A percentile compares a stretch with the other conserved stretches of the same genome.
phyloP scores from a whole-genome alignment of 1,284 basidiomycete genomes.

The Lentinus polychrous region DNA sequence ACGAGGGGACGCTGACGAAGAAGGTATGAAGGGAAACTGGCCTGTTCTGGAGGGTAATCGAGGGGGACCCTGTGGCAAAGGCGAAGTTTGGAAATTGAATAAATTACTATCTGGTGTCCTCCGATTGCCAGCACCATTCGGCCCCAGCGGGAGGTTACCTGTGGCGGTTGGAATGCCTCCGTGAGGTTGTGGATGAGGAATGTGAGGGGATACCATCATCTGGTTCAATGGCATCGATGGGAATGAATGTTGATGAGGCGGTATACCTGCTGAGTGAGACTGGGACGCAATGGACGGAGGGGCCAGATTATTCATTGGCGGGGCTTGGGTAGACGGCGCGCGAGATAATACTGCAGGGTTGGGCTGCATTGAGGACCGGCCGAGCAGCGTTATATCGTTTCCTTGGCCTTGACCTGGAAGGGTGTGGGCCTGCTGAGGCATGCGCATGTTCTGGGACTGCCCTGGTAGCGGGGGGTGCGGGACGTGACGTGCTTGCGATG shows the following conservation, averaged over 20 bases:
- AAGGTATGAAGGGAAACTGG: constrained; percentile 35
- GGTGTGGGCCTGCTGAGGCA: background rate
- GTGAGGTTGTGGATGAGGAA: constrained; percentile 27
- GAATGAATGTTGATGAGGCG: constrained; percentile 1
- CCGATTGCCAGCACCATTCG: constrained; percentile 19
- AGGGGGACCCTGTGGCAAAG: constrained; percentile 23
- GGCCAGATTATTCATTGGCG: background rate
- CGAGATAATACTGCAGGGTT: background rate
- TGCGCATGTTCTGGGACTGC: background rate
- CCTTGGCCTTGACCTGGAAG: constrained; percentile 1
- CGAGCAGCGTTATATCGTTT: background rate
- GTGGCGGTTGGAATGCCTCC: constrained; percentile 20
- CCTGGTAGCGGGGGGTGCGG: background rate
- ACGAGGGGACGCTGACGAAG: constrained; percentile 33
- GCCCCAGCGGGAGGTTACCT: constrained; percentile 13
- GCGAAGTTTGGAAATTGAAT: constrained; percentile 35
- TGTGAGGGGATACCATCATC: constrained; percentile 39
- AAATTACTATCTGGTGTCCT: constrained; percentile 39
- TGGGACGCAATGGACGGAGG: background rate
- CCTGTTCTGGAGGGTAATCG: constrained; percentile 31
- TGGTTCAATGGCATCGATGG: constrained; percentile 13
- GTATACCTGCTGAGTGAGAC: constrained; percentile 7
- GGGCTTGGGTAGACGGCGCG: background rate
- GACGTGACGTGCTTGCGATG: background rate
- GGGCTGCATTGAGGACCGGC: background rate